phyloP scores from a whole-genome alignment of 73 alveolate genomes.

The Uronychia binucleata region DNA sequence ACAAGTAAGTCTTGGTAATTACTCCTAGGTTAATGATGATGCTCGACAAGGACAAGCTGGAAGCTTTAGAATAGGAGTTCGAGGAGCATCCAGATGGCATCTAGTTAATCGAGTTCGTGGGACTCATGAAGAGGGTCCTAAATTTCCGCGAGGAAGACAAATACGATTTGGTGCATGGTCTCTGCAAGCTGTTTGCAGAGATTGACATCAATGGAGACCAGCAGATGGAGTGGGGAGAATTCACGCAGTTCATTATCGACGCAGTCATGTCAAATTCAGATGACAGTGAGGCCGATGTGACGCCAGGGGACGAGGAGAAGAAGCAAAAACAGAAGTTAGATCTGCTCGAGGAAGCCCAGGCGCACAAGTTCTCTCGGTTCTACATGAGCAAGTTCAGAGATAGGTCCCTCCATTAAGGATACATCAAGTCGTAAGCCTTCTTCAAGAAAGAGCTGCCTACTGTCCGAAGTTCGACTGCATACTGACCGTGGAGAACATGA shows the following conservation, averaged over 20 bases:
- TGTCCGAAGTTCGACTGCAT: conserved; percentile 58
- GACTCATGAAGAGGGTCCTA: conserved; percentile 85
- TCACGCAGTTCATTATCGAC: conserved; percentile 95
- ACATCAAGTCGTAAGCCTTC: conserved; percentile 18
- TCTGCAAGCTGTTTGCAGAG: conserved; percentile 91
- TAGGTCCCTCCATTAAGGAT: conserved; percentile 63
- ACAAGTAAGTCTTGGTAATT: too few relatives aligned
- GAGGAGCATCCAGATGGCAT: too few relatives aligned
- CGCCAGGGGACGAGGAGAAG: conserved; percentile 1
- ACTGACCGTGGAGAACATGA: conserved; percentile 65
- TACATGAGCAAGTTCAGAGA: conserved; percentile 48
- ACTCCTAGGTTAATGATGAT: too few relatives aligned
- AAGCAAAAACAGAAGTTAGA: conserved; percentile 43
- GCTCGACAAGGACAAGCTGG: too few relatives aligned
- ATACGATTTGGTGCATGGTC: conserved; percentile 94
- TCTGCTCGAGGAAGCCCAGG: conserved; percentile 69
- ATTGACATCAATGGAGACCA: conserved; percentile 97
- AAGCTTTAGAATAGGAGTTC: too few relatives aligned
- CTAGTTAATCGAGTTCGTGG: conserved; percentile 74
- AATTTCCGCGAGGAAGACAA: conserved; percentile 78
- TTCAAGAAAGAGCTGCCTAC: conserved; percentile 29
- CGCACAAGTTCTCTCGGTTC: conserved; percentile 59
- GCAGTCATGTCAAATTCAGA: conserved; percentile 85
- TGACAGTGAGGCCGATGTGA: background rate
- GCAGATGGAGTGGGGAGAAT: conserved; percentile 98